phyloP scores from a whole-genome alignment of 176 grass and related monocot genomes.

The Miscanthus lutarioriparius region DNA sequence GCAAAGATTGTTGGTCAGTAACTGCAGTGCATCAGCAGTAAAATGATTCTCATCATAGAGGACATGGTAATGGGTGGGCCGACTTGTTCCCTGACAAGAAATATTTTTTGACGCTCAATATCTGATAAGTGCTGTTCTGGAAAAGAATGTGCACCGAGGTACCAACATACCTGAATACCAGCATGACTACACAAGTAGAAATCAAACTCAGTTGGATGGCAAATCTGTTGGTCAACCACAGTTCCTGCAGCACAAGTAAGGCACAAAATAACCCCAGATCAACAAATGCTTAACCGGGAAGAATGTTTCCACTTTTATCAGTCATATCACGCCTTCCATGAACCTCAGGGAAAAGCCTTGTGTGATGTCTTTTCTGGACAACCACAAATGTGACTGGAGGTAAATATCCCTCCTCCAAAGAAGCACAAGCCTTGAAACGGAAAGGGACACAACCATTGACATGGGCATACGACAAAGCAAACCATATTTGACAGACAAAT shows the following conservation, averaged over 20 bases:
- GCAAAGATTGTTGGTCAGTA: slow-evolving; percentile 87
- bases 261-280: not conserved
- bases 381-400: slow-evolving; percentile 80
- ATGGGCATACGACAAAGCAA: not conserved
- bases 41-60: slow-evolving; percentile 76
- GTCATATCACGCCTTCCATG: slow-evolving; percentile 52
- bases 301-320: slow-evolving; percentile 85
- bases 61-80: slow-evolving; percentile 81
- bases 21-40: slow-evolving; percentile 64
- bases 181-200: slow-evolving; percentile 96
- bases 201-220: slow-evolving; percentile 86
- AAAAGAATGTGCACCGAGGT: not conserved
- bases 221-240: slow-evolving; percentile 76
- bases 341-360: slow-evolving; percentile 72
- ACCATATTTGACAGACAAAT: not conserved
- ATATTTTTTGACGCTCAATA: not conserved
- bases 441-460: not conserved
- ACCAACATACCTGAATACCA: slow-evolving; percentile 67
- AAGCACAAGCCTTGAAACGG: slow-evolving; percentile 65
- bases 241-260: slow-evolving; percentile 52
- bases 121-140: not conserved
- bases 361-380: slow-evolving; percentile 88
- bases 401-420: slow-evolving; percentile 59
- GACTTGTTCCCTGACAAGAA: slow-evolving; percentile 70
- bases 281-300: slow-evolving; percentile 51